Evolutionary conservation across 768 basidiomycete species (phyloP).

Genomic region (Boletus eberwhitei): DNA sequence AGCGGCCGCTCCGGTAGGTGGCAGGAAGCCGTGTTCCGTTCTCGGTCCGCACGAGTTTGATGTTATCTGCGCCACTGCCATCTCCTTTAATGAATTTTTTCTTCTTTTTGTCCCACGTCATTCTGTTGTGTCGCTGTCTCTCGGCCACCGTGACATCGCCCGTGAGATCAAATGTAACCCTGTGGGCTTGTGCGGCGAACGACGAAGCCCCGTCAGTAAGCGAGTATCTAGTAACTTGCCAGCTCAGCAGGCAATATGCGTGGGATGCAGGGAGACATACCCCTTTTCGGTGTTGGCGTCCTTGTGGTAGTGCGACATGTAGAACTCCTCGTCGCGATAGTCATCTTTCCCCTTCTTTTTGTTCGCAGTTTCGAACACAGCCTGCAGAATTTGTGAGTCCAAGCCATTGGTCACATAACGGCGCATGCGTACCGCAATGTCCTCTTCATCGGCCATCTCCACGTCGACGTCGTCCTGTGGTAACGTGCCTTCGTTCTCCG

Average conservation of each 20-base stretch:
- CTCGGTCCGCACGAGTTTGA: slow-evolving; percentile 92
- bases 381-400: slow-evolving; percentile 37
- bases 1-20: slow-evolving; percentile 88
- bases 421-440: slow-evolving; percentile 55
- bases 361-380: slow-evolving; percentile 58
- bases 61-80: slow-evolving; percentile 84
- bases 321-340: slow-evolving; percentile 82
- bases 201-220: slow-evolving; percentile 82
- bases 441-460: slow-evolving; percentile 77
- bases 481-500: slow-evolving; percentile 32
- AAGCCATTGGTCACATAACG: background rate
- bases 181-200: slow-evolving; percentile 80
- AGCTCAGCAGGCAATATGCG: background rate
- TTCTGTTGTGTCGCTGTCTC: slow-evolving; percentile 52
- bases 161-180: slow-evolving; percentile 77
- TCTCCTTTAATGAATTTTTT: slow-evolving; percentile 90
- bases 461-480: slow-evolving; percentile 32
- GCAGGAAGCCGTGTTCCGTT: slow-evolving; percentile 89
- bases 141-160: slow-evolving; percentile 63
- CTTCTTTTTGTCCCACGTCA: slow-evolving; percentile 95
- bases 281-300: slow-evolving; percentile 87
- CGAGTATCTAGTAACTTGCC: slow-evolving; percentile 62
- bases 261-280: slow-evolving; percentile 41
- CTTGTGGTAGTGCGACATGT: slow-evolving; percentile 89
- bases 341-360: slow-evolving; percentile 42